These are phyloP conservation scores for Comarum palustre DNA, from an alignment of 306 rosid species.

Conservation along the genomic window DNA sequence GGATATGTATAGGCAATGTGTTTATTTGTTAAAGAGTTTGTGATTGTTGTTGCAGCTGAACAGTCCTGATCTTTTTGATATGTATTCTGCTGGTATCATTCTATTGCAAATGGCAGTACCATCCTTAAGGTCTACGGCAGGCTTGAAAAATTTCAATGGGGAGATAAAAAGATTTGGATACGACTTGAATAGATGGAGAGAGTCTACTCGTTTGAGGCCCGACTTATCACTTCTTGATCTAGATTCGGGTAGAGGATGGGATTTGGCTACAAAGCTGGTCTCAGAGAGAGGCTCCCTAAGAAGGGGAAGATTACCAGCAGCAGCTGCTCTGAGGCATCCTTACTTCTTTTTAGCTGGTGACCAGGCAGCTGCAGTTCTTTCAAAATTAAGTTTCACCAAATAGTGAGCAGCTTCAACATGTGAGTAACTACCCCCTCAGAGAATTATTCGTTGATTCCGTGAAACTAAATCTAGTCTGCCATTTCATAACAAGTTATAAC, in stretches of 20 bases:
- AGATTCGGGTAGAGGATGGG: conserved; percentile 92
- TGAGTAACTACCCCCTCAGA: conserved; percentile 19
- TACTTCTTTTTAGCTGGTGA: conserved; percentile 84
- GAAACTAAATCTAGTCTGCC: background rate
- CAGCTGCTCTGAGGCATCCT: conserved; percentile 85
- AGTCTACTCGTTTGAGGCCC: conserved; percentile 52
- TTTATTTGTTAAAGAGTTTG: conserved; percentile 18
- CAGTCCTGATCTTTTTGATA: conserved; percentile 92
- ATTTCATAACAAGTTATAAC: background rate
- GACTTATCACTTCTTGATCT: conserved; percentile 68
- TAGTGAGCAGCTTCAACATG: conserved; percentile 40
- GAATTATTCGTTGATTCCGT: background rate
- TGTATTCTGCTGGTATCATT: conserved; percentile 95
- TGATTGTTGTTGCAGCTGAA: conserved; percentile 63
- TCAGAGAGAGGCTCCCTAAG: conserved; percentile 66
- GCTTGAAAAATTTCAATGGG: conserved; percentile 78
- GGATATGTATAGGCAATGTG: background rate
- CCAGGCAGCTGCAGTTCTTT: conserved; percentile 90
- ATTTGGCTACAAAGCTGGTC: conserved; percentile 72
- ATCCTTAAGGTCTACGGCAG: conserved; percentile 60
- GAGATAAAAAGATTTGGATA: conserved; percentile 63
- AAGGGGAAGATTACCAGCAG: conserved; percentile 77
- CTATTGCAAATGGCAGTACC: conserved; percentile 95
- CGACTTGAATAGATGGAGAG: conserved; percentile 83
- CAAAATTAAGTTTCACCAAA: conserved; percentile 59